Percentiles rank a stretch among this genome's conserved stretches.
phyloP scores from a whole-genome alignment of 441 rosid genomes.

The Mallotus repandus region DNA sequence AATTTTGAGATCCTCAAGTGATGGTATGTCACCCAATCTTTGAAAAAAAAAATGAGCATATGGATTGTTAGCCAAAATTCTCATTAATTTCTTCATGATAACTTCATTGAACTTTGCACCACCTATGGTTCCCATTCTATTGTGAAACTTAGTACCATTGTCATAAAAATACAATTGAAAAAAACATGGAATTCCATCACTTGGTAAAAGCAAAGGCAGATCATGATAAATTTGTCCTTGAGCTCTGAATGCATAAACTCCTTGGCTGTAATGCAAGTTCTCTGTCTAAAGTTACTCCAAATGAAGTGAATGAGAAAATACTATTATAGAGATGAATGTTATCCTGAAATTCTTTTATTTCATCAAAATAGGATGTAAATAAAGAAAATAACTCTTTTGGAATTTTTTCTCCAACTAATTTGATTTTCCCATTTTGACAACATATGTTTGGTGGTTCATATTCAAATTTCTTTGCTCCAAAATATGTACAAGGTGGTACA shows the following conservation, averaged over 20 bases:
- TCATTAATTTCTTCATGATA: neutral
- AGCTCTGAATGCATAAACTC: neutral
- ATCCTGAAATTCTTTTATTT: neutral
- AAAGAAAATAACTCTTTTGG: neutral
- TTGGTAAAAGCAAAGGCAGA: too few species aligned
- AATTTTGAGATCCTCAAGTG: neutral
- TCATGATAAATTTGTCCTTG: neutral
- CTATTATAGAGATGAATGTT: neutral
- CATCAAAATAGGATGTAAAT: neutral
- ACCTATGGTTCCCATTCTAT: neutral
- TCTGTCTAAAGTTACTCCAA: neutral
- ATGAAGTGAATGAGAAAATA: neutral
- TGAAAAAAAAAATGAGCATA: neutral
- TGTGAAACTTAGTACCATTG: neutral
- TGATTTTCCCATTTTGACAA: neutral
- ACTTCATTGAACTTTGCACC: too few species aligned
- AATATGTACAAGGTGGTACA: neutral
- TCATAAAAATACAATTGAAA: neutral
- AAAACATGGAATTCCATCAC: too few species aligned
- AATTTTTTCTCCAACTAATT: neutral
- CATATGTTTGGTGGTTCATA: neutral
- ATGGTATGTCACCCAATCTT: neutral
- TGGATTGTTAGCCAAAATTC: neutral
- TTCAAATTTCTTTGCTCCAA: neutral
- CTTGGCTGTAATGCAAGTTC: neutral